Conservation (phyloP, 2,329 filamentous ascomycete species). For the Sclerotinia spermophila region DNA sequence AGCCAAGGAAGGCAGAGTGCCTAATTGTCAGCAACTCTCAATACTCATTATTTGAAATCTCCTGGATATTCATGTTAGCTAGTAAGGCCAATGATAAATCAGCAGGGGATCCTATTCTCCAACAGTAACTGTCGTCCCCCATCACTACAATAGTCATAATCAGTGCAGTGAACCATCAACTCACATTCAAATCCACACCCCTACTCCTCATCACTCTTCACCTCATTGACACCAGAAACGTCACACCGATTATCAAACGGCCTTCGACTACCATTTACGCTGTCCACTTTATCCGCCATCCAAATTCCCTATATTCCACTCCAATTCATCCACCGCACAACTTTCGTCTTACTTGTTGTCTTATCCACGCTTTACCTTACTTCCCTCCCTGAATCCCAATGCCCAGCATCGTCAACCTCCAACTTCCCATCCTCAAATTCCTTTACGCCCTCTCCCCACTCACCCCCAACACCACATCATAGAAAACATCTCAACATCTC, state of each 20-base stretch:
- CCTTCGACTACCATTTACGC: too few species aligned
- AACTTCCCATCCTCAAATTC: background rate
- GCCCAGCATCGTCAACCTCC: too few species aligned
- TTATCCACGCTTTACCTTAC: too few species aligned
- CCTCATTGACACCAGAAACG: background rate
- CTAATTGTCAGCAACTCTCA: background rate
- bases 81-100: background rate
- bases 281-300: too few species aligned
- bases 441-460: too few species aligned
- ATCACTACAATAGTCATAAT: fast-evolving
- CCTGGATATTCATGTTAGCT: background rate
- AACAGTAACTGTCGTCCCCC: background rate
- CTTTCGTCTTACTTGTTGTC: too few species aligned
- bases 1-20: background rate
- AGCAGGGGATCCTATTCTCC: background rate
- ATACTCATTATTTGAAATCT: background rate
- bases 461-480: background rate
- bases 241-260: background rate
- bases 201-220: background rate
- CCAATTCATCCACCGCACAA: background rate
- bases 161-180: background rate
- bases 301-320: fast-evolving
- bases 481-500: background rate
- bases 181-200: background rate
- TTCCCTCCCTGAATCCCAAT: too few species aligned